Base-by-base conservation (phyloP, 768 basidiomycete species). In the Inosperma sp. region DNA sequence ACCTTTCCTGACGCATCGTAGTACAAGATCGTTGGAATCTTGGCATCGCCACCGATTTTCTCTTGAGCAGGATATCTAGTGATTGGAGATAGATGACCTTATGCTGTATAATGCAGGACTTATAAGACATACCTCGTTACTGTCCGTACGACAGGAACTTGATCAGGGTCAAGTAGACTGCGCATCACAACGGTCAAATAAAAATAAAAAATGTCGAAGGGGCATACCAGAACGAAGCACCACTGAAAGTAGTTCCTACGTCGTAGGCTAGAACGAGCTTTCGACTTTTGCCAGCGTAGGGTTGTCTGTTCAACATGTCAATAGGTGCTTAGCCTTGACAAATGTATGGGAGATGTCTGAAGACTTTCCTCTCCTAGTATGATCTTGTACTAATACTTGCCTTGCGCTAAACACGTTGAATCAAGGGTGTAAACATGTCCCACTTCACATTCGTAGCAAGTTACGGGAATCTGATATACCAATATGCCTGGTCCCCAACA, bases 1-100 rank as follows among this genome's bases (percentile, higher is more conserved):
- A 44, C 25, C 1, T 42, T 30, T 10, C 53, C 53, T 5, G 21
- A 31, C 30, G 31, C 34, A 21, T 54, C 53, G 21, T 54, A 54
- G 29, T 54, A 54, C 4, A 49, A 31, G 14, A 54, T 45, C 5
- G 41, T 54, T 14, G 53, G 53, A n/a, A 54, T 49, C 26, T 54
- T 54, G 35, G 48, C 49, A 22, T 42, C 40, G 14, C 53, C 53
- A 30, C 37, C 43, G 3, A 54, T 30, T 19, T 49, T 25, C 14
- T 54, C 53, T 29, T 54, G 47, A 6, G 53, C 53, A 22, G 53
- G 48, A 41, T 49, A 54, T 33, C 53, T 54, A 35, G n/a, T 16
- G 21, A 27, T 40, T 13, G 31, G 7, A 22, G 30, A 17, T 44
- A 16, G 26, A n/a, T 33, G 19, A 25, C 48, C 14, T 12, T 7